Evolutionary conservation across 2,329 filamentous ascomycete genomes (phyloP).

Genomic region (Diaporthe australafricana): DNA sequence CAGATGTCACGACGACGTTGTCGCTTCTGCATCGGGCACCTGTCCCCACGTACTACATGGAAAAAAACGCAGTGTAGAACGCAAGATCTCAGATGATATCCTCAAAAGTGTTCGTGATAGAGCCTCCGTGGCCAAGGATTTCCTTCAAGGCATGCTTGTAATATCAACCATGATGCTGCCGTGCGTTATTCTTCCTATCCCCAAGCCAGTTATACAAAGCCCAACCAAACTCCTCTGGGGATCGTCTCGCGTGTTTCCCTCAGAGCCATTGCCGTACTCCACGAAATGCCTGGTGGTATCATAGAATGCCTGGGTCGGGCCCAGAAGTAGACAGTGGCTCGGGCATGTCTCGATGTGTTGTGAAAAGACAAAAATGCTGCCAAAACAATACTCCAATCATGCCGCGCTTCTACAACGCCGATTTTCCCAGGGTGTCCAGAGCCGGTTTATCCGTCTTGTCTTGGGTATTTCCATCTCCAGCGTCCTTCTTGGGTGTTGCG

Average conservation of each 20-base stretch:
- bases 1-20: no score
- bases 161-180: slow-evolving; percentile 20
- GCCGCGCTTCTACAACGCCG: slow-evolving; percentile 1
- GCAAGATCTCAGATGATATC: no score
- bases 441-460: not conserved
- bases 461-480: not conserved
- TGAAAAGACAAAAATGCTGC: not conserved
- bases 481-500: not conserved
- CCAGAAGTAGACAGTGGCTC: not conserved
- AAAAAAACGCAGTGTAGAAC: no score
- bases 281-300: slow-evolving; percentile 32
- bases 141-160: not conserved
- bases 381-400: not conserved
- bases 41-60: no score
- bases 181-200: not conserved
- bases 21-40: no score
- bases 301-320: not conserved
- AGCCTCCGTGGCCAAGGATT: not conserved
- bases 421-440: slow-evolving; percentile 3
- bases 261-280: not conserved
- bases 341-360: not conserved
- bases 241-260: not conserved
- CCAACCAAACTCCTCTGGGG: slow-evolving; percentile 14
- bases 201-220: slow-evolving; percentile 1
- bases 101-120: not conserved